Base-by-base conservation (phyloP, 192 early-diverging fungal genomes). In the Chytriomyces hyalinus region DNA sequence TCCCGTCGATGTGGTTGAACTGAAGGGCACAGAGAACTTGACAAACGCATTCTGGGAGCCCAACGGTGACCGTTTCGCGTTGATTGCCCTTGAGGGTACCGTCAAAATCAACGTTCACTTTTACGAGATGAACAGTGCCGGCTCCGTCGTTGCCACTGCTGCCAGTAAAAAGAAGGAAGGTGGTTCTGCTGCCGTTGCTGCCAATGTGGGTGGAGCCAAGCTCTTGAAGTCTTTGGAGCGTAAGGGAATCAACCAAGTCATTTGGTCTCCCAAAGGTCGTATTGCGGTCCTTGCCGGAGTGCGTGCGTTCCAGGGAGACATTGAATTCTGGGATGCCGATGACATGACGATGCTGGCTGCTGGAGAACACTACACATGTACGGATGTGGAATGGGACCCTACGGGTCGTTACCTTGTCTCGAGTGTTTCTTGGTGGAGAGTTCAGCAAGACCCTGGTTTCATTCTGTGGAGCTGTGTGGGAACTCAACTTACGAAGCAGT, bases 351-450 rank as follows among this genome's bases (percentile, higher is more conserved):
- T 92, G 67, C 83, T 98, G 82, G 84, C 84, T 50, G 83, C 89
- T 4, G 90, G 88, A 50, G 97, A 98, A 83, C 98, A 98, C 83
- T 98, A 96, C 85, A 93, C 92, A 84, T 90, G 94, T 57, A 96
- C 95, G 22, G 96, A 97, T 76, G 89, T 98, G 65, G 95, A 98
- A 81, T 99, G 97, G 97, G 97, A 99, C 80, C 96, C 97, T 7
- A 98, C 94, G 36, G 97, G 97, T 75, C 93, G 97, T 67, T 99
- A 90, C 79, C 92, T 98, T n/a, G 84, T 92, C 8, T 90, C 92
- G 61, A 92, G 91, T 46, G 92, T 95, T 28, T 94, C 93, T 24
- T 88, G 92, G 80, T 97, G 95, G 98, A 86, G 91, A 77, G 89
- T 94, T 73, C 85, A 90, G 66, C 86, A 84, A 79, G 97, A 99